Percentiles rank a stretch among this genome's conserved stretches.
Conservation (phyloP, 176 grass and related monocot genomes). For the Oryza meyeriana region DNA sequence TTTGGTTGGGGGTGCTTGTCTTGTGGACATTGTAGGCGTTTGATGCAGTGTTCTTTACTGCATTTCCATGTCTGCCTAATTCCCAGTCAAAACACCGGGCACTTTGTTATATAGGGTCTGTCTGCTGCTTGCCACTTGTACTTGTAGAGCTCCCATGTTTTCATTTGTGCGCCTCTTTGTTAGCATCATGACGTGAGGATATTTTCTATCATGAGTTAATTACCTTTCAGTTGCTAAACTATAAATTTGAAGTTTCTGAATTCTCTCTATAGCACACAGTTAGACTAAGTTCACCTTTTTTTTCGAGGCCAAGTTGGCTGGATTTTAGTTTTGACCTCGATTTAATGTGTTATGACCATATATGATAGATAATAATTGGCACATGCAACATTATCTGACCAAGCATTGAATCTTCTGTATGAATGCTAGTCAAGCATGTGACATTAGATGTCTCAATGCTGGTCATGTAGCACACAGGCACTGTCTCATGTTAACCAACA, state of each 20-base stretch:
- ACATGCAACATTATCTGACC: slow-evolving; percentile 31
- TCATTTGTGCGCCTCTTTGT: slow-evolving; percentile 13
- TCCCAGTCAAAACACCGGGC: slow-evolving; percentile 29
- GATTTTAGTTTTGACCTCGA: neutral
- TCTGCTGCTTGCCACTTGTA: slow-evolving; percentile 30
- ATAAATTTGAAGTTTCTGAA: neutral
- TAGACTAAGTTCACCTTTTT: neutral
- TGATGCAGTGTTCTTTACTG: slow-evolving; percentile 27
- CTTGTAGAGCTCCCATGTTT: slow-evolving; percentile 1
- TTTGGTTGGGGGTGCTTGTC: slow-evolving; percentile 29
- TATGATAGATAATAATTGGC: slow-evolving; percentile 28
- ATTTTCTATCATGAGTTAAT: neutral
- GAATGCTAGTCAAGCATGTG: slow-evolving; percentile 39
- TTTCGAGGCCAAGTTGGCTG: neutral
- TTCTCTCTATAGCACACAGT: neutral
- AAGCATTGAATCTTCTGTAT: slow-evolving; percentile 17
- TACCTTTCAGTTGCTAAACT: neutral
- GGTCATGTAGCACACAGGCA: slow-evolving; percentile 42
- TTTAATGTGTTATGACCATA: slow-evolving; percentile 17
- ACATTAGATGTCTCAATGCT: slow-evolving; percentile 50
- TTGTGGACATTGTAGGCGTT: slow-evolving; percentile 39
- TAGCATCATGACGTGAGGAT: neutral
- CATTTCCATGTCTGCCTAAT: slow-evolving; percentile 32
- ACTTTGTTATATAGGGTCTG: slow-evolving; percentile 17
- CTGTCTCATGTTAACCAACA: slow-evolving; percentile 50